Percentiles rank a stretch among this genome's conserved stretches.
Conservation (phyloP, 2,329 filamentous ascomycete species). For the Diaporthe ilicicola region DNA sequence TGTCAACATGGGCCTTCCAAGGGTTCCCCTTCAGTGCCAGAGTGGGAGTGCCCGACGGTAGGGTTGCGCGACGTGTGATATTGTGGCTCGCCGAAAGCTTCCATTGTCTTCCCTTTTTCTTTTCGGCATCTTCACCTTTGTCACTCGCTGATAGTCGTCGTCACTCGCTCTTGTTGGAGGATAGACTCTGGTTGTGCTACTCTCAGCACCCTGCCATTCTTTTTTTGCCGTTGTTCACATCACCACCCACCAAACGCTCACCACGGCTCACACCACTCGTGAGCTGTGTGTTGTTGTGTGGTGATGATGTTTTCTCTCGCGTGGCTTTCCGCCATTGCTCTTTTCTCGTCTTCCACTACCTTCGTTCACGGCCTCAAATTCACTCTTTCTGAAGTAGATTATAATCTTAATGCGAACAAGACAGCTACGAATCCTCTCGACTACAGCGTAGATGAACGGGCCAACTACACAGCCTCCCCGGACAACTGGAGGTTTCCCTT, state of each 20-base stretch:
- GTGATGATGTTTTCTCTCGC: slow-evolving; percentile 41
- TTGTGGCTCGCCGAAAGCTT: slow-evolving; percentile 30
- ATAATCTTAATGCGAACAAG: slow-evolving; percentile 69
- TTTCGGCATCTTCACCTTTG: slow-evolving; percentile 29
- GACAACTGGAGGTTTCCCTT: slow-evolving; percentile 72
- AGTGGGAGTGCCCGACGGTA: slow-evolving; percentile 29
- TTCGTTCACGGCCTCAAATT: slow-evolving; percentile 43
- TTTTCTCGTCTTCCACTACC: slow-evolving; percentile 34
- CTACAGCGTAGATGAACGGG: slow-evolving; percentile 63
- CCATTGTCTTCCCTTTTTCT: slow-evolving; percentile 30
- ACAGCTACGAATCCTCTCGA: slow-evolving; percentile 63
- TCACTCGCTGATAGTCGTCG: slow-evolving; percentile 31
- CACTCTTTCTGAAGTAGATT: slow-evolving; percentile 49
- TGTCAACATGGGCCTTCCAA: slow-evolving; percentile 28
- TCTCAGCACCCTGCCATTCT: slow-evolving; percentile 29
- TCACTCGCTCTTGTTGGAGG: slow-evolving; percentile 31
- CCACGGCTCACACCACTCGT: slow-evolving; percentile 28
- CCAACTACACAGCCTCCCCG: slow-evolving; percentile 61
- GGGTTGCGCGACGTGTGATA: slow-evolving; percentile 29
- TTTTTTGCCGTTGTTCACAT: slow-evolving; percentile 25
- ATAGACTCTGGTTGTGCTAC: slow-evolving; percentile 30
- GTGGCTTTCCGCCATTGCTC: slow-evolving; percentile 39
- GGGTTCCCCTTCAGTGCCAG: slow-evolving; percentile 18
- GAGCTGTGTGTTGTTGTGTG: slow-evolving; percentile 34
- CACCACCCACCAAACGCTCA: slow-evolving; percentile 23